Evolutionary conservation across 176 grass and related monocot genomes (phyloP).

Genomic region (Zea mays): DNA sequence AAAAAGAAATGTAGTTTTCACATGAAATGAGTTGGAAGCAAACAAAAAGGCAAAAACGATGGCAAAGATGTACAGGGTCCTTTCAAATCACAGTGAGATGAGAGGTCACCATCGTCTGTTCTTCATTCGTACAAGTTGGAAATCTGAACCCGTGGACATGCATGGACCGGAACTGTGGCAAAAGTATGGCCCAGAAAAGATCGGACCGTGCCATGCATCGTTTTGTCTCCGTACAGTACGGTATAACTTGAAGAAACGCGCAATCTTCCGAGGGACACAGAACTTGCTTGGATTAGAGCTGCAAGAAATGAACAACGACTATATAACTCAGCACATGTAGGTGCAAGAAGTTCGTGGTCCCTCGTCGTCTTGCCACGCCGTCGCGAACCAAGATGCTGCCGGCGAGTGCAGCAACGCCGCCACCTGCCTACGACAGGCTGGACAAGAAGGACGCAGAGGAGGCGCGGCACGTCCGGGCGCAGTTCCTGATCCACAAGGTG

Average conservation of each 20-base stretch:
- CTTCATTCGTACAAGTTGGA: background rate
- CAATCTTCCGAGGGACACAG: background rate
- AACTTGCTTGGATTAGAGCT: background rate
- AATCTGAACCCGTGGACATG: background rate
- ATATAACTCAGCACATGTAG: constrained; percentile 24
- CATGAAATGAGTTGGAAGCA: background rate
- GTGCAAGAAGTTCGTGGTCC: constrained; percentile 40
- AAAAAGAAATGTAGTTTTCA: background rate
- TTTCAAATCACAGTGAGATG: background rate
- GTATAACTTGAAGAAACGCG: background rate
- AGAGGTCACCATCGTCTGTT: background rate
- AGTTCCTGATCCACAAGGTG: constrained; percentile 73
- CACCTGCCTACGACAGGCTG: constrained; percentile 42
- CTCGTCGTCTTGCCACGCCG: background rate
- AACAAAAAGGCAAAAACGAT: background rate
- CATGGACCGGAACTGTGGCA: background rate
- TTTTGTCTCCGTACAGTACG: background rate
- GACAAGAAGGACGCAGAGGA: constrained; percentile 64
- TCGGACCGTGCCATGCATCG: background rate
- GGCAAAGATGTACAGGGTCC: background rate
- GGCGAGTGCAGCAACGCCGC: background rate
- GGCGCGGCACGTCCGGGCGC: constrained; percentile 51
- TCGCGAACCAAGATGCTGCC: constrained; percentile 28
- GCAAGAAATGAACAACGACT: background rate
- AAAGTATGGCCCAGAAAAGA: background rate